A percentile compares a stretch with the other conserved stretches of the same genome.
Conservation (phyloP, 202 grass and related monocot genomes). For the Digitaria exilis region DNA sequence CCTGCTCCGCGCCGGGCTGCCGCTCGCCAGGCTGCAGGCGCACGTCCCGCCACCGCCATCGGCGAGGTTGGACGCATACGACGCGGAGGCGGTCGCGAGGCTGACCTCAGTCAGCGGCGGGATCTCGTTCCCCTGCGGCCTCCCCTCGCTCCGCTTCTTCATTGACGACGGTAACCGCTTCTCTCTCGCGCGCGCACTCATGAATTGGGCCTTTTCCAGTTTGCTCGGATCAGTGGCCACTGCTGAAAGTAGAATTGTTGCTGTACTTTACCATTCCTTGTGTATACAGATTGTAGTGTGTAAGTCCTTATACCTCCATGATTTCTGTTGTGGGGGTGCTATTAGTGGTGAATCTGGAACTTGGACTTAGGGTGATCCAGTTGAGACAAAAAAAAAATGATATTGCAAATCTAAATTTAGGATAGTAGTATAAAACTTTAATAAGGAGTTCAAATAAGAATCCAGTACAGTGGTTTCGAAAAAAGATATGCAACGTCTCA, state of each 20-base stretch:
- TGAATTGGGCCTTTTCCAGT: background rate
- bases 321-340: background rate
- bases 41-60: slow-evolving; percentile 8
- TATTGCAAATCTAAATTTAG: too few relatives aligned
- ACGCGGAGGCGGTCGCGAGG: slow-evolving; percentile 47
- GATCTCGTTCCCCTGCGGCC: slow-evolving; percentile 79
- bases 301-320: background rate
- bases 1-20: slow-evolving; percentile 40
- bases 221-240: background rate
- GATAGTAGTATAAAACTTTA: too few relatives aligned
- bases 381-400: too few relatives aligned
- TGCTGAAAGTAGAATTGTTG: background rate
- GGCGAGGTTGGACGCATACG: slow-evolving; percentile 27
- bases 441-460: too few relatives aligned
- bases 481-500: too few relatives aligned
- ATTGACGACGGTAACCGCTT: slow-evolving; percentile 69
- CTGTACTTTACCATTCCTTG: background rate
- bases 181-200: background rate
- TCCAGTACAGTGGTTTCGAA: too few relatives aligned
- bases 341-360: too few relatives aligned
- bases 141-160: slow-evolving; percentile 94
- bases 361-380: too few relatives aligned
- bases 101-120: slow-evolving; percentile 51
- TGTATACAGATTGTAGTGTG: background rate
- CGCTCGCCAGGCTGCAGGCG: slow-evolving; percentile 44